Conservation (phyloP, 768 basidiomycete species). For the Rhizopogon vesiculosus region DNA sequence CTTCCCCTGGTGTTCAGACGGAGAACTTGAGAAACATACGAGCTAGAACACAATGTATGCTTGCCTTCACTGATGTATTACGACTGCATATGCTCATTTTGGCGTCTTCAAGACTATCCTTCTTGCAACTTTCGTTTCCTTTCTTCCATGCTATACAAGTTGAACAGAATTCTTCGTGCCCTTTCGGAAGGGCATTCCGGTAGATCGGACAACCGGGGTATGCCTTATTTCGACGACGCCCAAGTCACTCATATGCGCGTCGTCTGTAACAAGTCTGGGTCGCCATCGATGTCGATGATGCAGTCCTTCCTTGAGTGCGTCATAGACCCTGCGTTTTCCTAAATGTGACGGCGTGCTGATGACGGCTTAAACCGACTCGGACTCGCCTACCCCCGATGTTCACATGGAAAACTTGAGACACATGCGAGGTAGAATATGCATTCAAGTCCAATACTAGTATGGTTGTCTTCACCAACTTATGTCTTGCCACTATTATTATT, state of each 20-base stretch:
- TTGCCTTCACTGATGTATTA: too few species aligned
- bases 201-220: slow-evolving; percentile 10
- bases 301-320: background rate
- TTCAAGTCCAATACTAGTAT: background rate
- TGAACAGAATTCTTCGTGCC: background rate
- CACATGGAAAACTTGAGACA: background rate
- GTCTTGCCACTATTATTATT: too few species aligned
- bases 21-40: background rate
- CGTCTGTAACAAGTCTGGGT: background rate
- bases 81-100: too few species aligned
- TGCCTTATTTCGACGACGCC: slow-evolving; percentile 24
- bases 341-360: background rate
- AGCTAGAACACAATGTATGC: too few species aligned
- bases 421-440: too few species aligned
- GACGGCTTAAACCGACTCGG: background rate
- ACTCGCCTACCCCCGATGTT: slow-evolving; percentile 4
- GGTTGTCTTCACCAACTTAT: background rate
- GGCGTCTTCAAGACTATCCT: too few species aligned
- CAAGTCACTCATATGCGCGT: background rate
- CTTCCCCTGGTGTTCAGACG: slow-evolving; percentile 6
- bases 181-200: background rate
- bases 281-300: background rate
- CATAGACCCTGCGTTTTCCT: too few species aligned
- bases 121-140: too few species aligned
- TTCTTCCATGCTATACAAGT: background rate